phyloP scores from a whole-genome alignment of 257 asterid species.

The Gynochthodes officinalis region DNA sequence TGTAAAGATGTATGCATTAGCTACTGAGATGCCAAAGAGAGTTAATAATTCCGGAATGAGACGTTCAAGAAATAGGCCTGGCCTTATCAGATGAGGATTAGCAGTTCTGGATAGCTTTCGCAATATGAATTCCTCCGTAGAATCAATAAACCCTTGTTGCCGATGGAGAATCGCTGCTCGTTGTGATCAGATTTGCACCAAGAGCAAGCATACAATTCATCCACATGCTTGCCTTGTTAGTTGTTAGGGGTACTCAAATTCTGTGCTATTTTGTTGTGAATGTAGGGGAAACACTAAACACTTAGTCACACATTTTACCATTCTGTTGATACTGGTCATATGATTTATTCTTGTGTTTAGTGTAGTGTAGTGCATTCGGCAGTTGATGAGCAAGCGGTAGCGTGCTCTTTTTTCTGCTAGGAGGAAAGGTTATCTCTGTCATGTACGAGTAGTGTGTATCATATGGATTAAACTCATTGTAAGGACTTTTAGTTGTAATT shows the following conservation, averaged over 20 bases:
- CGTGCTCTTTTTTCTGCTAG: neutral
- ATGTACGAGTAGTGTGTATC: too few relatives aligned
- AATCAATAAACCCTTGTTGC: neutral
- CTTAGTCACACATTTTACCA: neutral
- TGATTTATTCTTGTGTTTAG: neutral
- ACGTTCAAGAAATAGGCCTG: slow-evolving; percentile 55
- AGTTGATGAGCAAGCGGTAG: neutral
- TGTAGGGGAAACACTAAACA: too few relatives aligned
- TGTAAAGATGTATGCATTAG: slow-evolving; percentile 87
- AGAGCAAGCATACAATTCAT: too few relatives aligned
- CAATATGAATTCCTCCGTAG: neutral
- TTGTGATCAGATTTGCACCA: neutral
- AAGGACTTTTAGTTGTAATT: too few relatives aligned
- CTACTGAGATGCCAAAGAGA: slow-evolving; percentile 62
- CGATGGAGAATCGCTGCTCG: neutral
- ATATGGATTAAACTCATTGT: too few relatives aligned
- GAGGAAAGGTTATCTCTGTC: too few relatives aligned
- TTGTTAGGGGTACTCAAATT: too few relatives aligned
- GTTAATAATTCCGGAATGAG: slow-evolving; percentile 39
- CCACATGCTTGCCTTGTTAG: too few relatives aligned
- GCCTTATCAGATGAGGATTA: slow-evolving; percentile 47
- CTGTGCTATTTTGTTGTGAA: too few relatives aligned
- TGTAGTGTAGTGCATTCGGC: neutral
- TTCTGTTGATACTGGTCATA: neutral
- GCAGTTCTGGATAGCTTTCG: neutral